Evolutionary conservation across 345 rosid species (phyloP).

Genomic region (Hypericum androsaemum): DNA sequence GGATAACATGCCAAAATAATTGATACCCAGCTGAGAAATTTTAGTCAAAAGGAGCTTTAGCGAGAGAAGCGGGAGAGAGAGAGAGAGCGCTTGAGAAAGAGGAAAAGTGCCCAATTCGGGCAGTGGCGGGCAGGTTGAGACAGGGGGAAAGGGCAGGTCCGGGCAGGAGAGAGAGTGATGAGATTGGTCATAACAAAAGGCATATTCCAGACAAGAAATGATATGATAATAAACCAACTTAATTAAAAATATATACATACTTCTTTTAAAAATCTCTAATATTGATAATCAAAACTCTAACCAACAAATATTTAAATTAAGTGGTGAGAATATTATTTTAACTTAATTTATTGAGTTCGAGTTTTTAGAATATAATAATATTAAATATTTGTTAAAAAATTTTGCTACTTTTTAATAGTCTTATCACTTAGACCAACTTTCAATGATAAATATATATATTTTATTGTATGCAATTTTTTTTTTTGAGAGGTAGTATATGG

Average conservation of each 20-base stretch:
- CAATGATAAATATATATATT: too few relatives aligned
- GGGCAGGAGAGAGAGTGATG: conserved; percentile 33
- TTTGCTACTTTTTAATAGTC: too few relatives aligned
- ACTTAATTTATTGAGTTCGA: too few relatives aligned
- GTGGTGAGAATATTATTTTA: too few relatives aligned
- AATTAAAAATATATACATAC: conserved; percentile 5
- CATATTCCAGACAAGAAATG: conserved; percentile 33
- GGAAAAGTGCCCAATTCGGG: background rate
- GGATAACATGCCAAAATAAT: conserved; percentile 5
- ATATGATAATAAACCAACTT: too few relatives aligned
- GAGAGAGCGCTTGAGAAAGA: background rate
- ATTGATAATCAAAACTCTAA: too few relatives aligned
- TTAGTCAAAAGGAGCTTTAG: conserved; percentile 3
- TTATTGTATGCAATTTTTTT: too few relatives aligned
- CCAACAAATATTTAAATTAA: too few relatives aligned
- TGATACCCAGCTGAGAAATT: conserved; percentile 14
- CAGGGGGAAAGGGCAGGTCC: conserved; percentile 3
- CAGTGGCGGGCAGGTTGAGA: background rate
- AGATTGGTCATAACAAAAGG: conserved; percentile 21
- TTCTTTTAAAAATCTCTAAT: background rate
- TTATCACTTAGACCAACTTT: too few relatives aligned
- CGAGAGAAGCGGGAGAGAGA: background rate
- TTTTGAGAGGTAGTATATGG: too few relatives aligned
- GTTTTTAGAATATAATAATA: too few relatives aligned
- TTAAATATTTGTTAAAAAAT: too few relatives aligned